phyloP scores from a whole-genome alignment of 2,329 filamentous ascomycete genomes.

The Penicillium brasilianum region DNA sequence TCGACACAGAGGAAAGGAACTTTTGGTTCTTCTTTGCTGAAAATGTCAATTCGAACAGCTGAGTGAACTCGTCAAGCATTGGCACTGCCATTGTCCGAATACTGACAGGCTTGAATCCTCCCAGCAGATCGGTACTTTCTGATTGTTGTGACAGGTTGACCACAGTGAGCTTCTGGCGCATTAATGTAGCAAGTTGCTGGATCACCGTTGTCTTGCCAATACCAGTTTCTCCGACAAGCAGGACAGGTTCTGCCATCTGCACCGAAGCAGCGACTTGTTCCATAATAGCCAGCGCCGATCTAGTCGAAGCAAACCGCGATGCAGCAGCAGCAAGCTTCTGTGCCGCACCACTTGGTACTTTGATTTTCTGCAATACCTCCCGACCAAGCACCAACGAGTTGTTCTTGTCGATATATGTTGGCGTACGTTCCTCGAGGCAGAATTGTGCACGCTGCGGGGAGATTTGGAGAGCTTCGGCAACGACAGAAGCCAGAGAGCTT shows the following conservation, averaged over 20 bases:
- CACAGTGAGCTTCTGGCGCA: conserved; percentile 85
- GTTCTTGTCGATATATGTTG: conserved; percentile 68
- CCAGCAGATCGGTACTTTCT: conserved; percentile 92
- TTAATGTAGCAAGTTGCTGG: conserved; percentile 82
- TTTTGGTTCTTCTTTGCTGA: conserved; percentile 85
- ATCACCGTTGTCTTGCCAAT: conserved; percentile 97
- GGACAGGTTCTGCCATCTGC: conserved; percentile 80
- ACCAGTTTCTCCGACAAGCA: conserved; percentile 98
- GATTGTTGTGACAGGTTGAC: conserved; percentile 98
- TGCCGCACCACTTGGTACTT: conserved; percentile 54
- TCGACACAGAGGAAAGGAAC: conserved; percentile 80
- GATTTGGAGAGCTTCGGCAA: conserved; percentile 87
- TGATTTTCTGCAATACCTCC: conserved; percentile 63
- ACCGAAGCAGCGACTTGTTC: conserved; percentile 88
- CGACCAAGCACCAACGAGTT: conserved; percentile 68
- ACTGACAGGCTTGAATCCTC: conserved; percentile 95
- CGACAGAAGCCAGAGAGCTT: conserved; percentile 59
- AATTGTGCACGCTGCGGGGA: conserved; percentile 81
- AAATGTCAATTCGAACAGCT: conserved; percentile 86
- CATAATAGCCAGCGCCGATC: conserved; percentile 79
- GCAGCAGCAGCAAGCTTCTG: conserved; percentile 45
- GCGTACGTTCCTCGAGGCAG: conserved; percentile 74
- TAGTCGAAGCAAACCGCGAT: conserved; percentile 80
- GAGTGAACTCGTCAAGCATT: conserved; percentile 90
- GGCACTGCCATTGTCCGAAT: conserved; percentile 85